Percentiles rank a stretch among this genome's conserved stretches.
phyloP scores from a whole-genome alignment of 75 land plant species.

The Selaginella tamariscina region DNA sequence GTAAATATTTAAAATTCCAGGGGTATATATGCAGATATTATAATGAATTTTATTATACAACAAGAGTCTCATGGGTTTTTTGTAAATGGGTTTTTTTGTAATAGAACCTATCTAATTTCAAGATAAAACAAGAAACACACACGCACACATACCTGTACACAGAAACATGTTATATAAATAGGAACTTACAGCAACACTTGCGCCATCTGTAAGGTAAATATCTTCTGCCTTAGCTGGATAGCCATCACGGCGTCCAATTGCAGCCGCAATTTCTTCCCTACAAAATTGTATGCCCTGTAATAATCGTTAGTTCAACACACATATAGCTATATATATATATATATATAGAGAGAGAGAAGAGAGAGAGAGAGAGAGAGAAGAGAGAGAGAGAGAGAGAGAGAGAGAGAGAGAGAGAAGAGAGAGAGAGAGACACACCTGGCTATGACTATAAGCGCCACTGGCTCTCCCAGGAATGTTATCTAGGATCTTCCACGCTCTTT shows the following conservation, averaged over 20 bases:
- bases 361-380: background rate
- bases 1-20: no score
- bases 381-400: background rate
- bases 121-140: no score
- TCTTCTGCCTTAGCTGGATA: slow-evolving; percentile 77
- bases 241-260: slow-evolving; percentile 87
- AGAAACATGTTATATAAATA: no score
- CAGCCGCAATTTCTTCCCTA: slow-evolving; percentile 88
- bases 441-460: slow-evolving; percentile 97
- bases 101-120: no score
- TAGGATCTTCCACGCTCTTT: slow-evolving; percentile 66
- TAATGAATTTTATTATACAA: no score
- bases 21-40: no score
- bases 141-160: no score
- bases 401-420: background rate
- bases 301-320: slow-evolving; percentile 1
- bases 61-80: no score
- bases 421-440: slow-evolving; percentile 45
- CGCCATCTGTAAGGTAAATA: slow-evolving; percentile 91
- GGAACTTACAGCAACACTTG: slow-evolving; percentile 80
- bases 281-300: slow-evolving; percentile 80
- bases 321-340: no score
- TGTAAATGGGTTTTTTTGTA: no score
- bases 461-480: slow-evolving; percentile 82
- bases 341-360: no score